Percentiles rank a stretch among this genome's conserved stretches.
These are phyloP conservation scores for Yamadazyma mexicana DNA, from an alignment of 1,139 yeast species.

Conservation along the genomic window DNA sequence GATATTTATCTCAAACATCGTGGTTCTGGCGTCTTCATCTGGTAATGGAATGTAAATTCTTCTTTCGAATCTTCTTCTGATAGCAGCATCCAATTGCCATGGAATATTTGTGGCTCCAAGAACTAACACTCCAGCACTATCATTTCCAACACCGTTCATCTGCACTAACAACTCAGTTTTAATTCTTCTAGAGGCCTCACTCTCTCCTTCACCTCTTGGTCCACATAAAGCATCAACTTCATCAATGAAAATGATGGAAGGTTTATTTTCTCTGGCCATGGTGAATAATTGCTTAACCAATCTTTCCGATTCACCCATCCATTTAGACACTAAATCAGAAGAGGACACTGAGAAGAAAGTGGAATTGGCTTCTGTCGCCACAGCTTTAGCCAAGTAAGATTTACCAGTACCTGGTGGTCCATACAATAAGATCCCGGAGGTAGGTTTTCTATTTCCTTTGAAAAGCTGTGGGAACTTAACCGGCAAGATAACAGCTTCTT, in stretches of 20 bases:
- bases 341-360: slow-evolving; percentile 95
- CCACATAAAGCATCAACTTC: slow-evolving; percentile 98
- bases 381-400: slow-evolving; percentile 94
- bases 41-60: slow-evolving; percentile 95
- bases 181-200: slow-evolving; percentile 94
- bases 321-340: slow-evolving; percentile 90
- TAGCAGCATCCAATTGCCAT: slow-evolving; percentile 98
- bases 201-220: slow-evolving; percentile 97
- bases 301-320: slow-evolving; percentile 99
- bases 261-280: slow-evolving; percentile 95
- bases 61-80: slow-evolving; percentile 92
- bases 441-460: slow-evolving; percentile 92
- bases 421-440: slow-evolving; percentile 85
- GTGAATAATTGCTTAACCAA: slow-evolving; percentile 89
- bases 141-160: slow-evolving; percentile 99
- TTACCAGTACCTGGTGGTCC: slow-evolving; percentile 99
- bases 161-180: slow-evolving; percentile 95
- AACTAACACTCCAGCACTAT: slow-evolving; percentile 87
- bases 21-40: slow-evolving; percentile 83
- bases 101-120: slow-evolving; percentile 98
- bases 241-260: slow-evolving; percentile 93
- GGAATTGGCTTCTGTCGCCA: slow-evolving; percentile 96
- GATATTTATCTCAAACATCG: slow-evolving; percentile 92
- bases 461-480: slow-evolving; percentile 86
- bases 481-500: slow-evolving; percentile 96